Percentiles rank a stretch among this genome's conserved stretches.
Conservation (phyloP, 345 rosid species). For the Angophora floribunda region DNA sequence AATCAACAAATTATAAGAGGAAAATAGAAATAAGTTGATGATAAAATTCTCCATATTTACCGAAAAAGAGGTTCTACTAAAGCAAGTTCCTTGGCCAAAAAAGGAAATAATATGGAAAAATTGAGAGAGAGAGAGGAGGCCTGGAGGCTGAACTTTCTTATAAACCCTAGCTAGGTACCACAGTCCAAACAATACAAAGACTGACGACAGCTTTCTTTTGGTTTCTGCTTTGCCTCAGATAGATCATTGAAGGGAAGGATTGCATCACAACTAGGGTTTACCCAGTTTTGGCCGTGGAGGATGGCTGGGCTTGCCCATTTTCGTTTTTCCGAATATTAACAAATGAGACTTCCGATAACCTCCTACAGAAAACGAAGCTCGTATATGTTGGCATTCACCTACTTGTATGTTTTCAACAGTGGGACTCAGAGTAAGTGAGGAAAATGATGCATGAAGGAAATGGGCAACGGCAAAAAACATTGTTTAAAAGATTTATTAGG, state of each 20-base stretch:
- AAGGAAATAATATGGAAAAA: not conserved
- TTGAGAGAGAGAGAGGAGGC: not conserved
- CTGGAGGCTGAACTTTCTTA: not conserved
- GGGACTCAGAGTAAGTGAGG: too few species aligned
- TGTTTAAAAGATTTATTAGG: too few species aligned
- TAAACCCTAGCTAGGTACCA: not conserved
- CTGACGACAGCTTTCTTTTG: not conserved
- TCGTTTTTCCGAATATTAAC: too few species aligned
- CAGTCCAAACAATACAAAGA: not conserved
- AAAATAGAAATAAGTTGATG: not conserved
- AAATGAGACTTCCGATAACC: too few species aligned
- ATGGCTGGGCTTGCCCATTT: too few species aligned
- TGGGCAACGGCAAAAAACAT: too few species aligned
- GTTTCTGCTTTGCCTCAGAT: not conserved
- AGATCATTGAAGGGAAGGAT: not conserved
- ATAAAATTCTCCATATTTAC: not conserved
- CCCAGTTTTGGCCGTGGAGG: not conserved
- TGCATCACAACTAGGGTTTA: not conserved
- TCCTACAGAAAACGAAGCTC: too few species aligned
- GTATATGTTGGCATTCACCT: too few species aligned
- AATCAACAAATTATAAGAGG: not conserved
- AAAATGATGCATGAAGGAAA: too few species aligned
- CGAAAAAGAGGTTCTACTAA: not conserved
- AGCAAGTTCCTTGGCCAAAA: not conserved
- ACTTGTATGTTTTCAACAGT: too few species aligned